Conservation (phyloP, 208 protist genomes). For the Endotrypanum monterogeii region DNA sequence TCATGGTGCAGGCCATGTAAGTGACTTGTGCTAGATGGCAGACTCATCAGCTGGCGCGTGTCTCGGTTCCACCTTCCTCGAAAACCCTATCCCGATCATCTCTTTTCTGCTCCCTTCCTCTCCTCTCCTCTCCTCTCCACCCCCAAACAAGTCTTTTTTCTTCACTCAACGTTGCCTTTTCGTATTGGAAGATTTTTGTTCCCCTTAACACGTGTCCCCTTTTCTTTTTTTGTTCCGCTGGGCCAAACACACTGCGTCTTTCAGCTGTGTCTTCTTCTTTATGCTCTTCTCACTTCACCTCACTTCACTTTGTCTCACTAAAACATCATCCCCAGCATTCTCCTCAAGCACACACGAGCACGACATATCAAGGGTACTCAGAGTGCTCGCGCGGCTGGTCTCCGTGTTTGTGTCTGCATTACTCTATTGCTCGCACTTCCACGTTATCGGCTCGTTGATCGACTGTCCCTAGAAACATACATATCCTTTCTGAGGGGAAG, state of each 20-base stretch:
- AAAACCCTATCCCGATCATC: not conserved
- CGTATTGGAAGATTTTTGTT: not conserved
- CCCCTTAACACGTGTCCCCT: not conserved
- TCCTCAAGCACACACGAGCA: not conserved
- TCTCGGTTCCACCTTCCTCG: not conserved
- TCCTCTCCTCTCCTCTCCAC: not conserved
- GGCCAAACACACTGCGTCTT: not conserved
- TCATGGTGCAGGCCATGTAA: no score
- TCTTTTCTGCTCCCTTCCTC: not conserved
- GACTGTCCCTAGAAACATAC: not conserved
- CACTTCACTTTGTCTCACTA: slow-evolving; percentile 1
- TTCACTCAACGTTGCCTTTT: not conserved
- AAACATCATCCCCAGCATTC: not conserved
- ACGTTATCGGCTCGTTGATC: not conserved
- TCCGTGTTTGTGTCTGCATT: slow-evolving; percentile 3
- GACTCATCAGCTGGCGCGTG: not conserved
- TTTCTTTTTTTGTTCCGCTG: no score
- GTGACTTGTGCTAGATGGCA: not conserved
- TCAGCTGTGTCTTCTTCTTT: slow-evolving; percentile 8
- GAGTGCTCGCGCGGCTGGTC: not conserved
- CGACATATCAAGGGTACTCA: not conserved
- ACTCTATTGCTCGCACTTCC: not conserved
- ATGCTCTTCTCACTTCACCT: not conserved
- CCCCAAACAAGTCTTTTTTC: not conserved
- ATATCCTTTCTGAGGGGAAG: not conserved